Evolutionary conservation across 1,139 yeast genomes (phyloP).

Genomic region (Yamadazyma friedrichii): DNA sequence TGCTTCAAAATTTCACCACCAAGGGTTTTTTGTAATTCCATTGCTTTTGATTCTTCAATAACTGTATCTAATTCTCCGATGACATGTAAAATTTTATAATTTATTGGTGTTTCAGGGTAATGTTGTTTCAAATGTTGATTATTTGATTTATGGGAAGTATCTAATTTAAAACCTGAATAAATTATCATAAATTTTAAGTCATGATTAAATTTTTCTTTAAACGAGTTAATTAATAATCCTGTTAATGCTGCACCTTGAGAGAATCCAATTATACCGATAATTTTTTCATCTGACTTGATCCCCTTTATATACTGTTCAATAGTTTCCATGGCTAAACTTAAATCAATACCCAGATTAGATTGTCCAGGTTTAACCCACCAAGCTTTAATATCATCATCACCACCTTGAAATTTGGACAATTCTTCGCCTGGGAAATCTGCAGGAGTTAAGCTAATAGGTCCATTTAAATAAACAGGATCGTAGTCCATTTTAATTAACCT

Average conservation of each 20-base stretch:
- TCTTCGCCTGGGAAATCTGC: conserved; percentile 65
- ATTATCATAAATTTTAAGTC: conserved; percentile 63
- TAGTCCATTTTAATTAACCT: conserved; percentile 37
- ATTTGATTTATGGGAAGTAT: conserved; percentile 40
- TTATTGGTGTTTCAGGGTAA: conserved; percentile 29
- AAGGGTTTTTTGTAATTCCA: conserved; percentile 52
- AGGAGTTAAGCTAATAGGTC: conserved; percentile 62
- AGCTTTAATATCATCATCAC: conserved; percentile 28
- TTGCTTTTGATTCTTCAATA: conserved; percentile 70
- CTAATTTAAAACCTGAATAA: conserved; percentile 74
- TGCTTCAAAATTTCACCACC: conserved; percentile 51
- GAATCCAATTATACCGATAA: conserved; percentile 44
- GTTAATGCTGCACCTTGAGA: conserved; percentile 55
- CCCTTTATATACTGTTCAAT: conserved; percentile 28
- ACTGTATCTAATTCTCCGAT: conserved; percentile 88
- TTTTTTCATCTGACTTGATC: conserved; percentile 20
- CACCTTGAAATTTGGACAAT: conserved; percentile 36
- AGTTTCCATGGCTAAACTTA: conserved; percentile 30
- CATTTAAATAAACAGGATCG: conserved; percentile 76
- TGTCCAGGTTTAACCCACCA: conserved; percentile 37
- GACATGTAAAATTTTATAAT: conserved; percentile 62
- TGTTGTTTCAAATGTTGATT: conserved; percentile 23
- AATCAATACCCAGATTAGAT: conserved; percentile 21
- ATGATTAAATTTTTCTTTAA: conserved; percentile 27
- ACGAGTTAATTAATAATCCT: conserved; percentile 36